Percentiles rank a stretch among this genome's conserved stretches.
Conservation (phyloP, 2,329 filamentous ascomycete genomes). For the Aspergillus thermomutatus region DNA sequence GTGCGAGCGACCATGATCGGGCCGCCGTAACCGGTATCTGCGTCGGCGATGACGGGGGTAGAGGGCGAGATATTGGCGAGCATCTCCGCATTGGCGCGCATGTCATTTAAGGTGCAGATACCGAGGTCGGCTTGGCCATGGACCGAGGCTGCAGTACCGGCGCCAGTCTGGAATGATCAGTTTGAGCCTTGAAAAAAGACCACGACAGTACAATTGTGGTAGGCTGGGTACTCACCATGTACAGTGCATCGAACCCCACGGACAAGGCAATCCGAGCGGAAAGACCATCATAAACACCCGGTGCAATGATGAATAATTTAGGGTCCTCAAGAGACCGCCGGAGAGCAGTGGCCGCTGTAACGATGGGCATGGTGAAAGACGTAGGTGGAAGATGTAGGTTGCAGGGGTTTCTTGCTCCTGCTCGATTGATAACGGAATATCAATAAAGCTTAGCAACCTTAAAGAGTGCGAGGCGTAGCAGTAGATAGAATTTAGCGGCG, state of each 20-base stretch:
- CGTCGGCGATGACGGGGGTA: constrained; percentile 52
- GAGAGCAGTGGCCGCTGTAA: constrained; percentile 30
- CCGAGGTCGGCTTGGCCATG: constrained; percentile 51
- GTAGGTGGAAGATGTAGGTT: neutral
- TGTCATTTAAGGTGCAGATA: constrained; percentile 51
- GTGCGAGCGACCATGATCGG: constrained; percentile 49
- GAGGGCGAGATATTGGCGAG: constrained; percentile 50
- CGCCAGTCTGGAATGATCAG: constrained; percentile 43
- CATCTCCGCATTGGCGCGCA: constrained; percentile 53
- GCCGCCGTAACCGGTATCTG: constrained; percentile 55
- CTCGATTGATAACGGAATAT: neutral
- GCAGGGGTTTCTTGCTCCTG: neutral
- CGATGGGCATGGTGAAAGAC: constrained; percentile 19
- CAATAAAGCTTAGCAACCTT: neutral
- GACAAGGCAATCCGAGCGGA: constrained; percentile 49
- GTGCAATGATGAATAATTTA: constrained; percentile 41
- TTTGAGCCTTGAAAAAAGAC: neutral
- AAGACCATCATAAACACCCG: constrained; percentile 52
- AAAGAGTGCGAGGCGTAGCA: neutral
- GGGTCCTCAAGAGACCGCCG: constrained; percentile 32
- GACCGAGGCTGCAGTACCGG: constrained; percentile 48
- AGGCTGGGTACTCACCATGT: constrained; percentile 42
- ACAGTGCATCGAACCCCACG: constrained; percentile 49
- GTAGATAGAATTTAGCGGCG: neutral
- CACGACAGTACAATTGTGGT: neutral